These are phyloP conservation scores for Royoungia palumana DNA, from an alignment of 768 basidiomycete species.

Conservation along the genomic window DNA sequence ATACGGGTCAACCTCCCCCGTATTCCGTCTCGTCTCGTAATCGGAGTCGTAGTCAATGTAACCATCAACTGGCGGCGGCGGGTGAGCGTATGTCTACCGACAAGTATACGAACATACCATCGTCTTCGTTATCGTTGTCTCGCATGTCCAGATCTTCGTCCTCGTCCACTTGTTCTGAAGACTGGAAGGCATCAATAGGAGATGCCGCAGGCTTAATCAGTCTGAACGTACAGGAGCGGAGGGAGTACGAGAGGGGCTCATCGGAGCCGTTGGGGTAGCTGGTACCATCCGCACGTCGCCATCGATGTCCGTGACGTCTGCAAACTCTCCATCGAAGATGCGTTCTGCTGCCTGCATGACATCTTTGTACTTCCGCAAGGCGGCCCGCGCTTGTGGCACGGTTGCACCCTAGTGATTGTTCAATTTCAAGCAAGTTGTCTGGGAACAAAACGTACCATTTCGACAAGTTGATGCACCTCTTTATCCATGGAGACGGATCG, in stretches of 20 bases:
- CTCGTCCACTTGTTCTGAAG: conserved; percentile 54
- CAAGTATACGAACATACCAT: conserved; percentile 32
- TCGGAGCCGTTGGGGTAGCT: conserved; percentile 16
- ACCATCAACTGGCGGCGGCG: conserved; percentile 40
- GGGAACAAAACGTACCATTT: conserved; percentile 42
- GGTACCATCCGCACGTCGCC: conserved; percentile 50
- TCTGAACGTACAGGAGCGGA: conserved; percentile 19
- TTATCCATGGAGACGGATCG: conserved; percentile 39
- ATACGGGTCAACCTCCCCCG: conserved; percentile 79
- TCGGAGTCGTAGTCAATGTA: conserved; percentile 85
- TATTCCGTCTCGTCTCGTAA: conserved; percentile 48
- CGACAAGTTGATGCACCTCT: conserved; percentile 59
- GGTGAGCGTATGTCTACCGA: conserved; percentile 7
- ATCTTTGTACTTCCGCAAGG: conserved; percentile 77
- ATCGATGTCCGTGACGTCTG: conserved; percentile 54
- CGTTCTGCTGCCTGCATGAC: conserved; percentile 90
- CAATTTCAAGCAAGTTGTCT: background rate
- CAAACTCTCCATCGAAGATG: conserved; percentile 82
- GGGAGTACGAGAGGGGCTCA: conserved; percentile 31
- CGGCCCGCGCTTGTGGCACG: conserved; percentile 74
- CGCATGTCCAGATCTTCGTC: conserved; percentile 47
- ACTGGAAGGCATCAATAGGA: conserved; percentile 36
- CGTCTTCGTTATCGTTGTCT: conserved; percentile 54
- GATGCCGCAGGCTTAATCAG: background rate
- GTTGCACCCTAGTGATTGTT: conserved; percentile 67